Evolutionary conservation across 2,329 filamentous ascomycete species (phyloP).

Genomic region (Colletotrichum spaethianum): DNA sequence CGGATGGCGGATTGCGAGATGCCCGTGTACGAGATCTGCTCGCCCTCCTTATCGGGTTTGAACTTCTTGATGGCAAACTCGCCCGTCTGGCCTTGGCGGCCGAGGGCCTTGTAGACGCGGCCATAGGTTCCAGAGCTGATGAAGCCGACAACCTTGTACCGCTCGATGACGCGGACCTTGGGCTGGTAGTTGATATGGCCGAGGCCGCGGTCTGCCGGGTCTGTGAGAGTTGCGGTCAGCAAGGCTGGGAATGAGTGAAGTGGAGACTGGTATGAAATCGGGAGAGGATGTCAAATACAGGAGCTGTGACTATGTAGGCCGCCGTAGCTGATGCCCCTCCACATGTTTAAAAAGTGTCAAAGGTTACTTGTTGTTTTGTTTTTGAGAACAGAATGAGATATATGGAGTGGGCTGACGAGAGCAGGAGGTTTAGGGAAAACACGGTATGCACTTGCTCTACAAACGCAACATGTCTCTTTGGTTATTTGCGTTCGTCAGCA

Average conservation of each 20-base stretch:
- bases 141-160: conserved; percentile 97
- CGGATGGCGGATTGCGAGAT: conserved; percentile 97
- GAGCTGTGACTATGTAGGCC: conserved; percentile 41
- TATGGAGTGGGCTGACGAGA: background rate
- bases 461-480: conserved; percentile 32
- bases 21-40: conserved; percentile 93
- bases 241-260: conserved; percentile 41
- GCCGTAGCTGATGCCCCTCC: conserved; percentile 42
- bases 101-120: conserved; percentile 94
- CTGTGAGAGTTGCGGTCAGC: conserved; percentile 59
- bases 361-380: background rate
- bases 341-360: conserved; percentile 32
- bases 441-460: conserved; percentile 37
- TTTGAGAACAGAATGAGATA: background rate
- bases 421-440: conserved; percentile 9
- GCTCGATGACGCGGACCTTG: conserved; percentile 91
- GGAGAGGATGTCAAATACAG: conserved; percentile 38
- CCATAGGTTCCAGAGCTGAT: conserved; percentile 99
- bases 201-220: conserved; percentile 65
- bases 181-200: conserved; percentile 71
- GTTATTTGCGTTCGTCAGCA: background rate
- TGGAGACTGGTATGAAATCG: conserved; percentile 10
- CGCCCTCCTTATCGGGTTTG: conserved; percentile 98
- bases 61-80: conserved; percentile 99
- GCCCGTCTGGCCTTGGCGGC: conserved; percentile 79